phyloP scores from a whole-genome alignment of 306 rosid species.

The Comarum palustre region DNA sequence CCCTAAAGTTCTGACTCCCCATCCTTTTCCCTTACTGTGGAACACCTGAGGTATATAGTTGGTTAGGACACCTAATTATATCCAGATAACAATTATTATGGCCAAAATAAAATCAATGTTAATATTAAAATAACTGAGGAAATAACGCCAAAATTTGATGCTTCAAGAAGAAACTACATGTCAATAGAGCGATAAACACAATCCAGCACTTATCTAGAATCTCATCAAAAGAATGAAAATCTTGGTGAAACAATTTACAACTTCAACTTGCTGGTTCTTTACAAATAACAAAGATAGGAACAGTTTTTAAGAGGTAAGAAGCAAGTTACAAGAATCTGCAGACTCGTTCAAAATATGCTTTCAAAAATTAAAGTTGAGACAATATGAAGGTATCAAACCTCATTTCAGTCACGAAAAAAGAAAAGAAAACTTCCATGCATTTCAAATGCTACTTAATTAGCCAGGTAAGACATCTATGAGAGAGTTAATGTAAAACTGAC shows the following conservation, averaged over 20 bases:
- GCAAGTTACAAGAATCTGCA: neutral
- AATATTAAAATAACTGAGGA: neutral
- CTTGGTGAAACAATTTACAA: neutral
- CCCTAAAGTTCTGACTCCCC: slow-evolving; percentile 82
- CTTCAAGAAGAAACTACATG: slow-evolving; percentile 3
- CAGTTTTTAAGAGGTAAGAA: neutral
- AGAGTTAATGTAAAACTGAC: slow-evolving; percentile 40
- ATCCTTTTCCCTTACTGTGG: slow-evolving; percentile 70
- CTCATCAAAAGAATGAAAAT: neutral
- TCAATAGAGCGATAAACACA: neutral
- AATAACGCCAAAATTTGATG: neutral
- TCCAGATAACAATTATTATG: neutral
- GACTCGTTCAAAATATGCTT: neutral
- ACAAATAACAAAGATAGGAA: neutral
- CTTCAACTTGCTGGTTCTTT: neutral
- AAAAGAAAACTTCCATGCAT: neutral
- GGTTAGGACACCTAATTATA: neutral
- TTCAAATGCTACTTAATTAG: neutral
- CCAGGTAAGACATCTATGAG: neutral
- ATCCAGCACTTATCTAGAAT: neutral
- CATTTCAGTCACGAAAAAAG: neutral
- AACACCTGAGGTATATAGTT: slow-evolving; percentile 52
- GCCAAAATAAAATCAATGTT: neutral
- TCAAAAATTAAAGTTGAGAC: neutral
- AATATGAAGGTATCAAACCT: neutral